phyloP scores from a whole-genome alignment of 371 early-diverging fungal genomes.

The Mucor irregularis region DNA sequence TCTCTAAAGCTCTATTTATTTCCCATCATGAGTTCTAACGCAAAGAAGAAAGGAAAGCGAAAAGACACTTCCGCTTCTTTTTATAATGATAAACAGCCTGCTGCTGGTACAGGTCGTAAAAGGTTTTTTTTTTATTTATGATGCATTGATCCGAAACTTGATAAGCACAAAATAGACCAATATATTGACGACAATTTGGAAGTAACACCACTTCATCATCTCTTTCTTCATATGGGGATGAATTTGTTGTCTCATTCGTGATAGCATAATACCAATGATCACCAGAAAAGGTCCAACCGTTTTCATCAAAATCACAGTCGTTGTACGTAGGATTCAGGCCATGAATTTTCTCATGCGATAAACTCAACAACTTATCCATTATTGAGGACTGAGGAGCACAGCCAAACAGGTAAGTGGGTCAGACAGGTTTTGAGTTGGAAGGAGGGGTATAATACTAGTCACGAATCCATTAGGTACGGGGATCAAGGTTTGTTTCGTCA shows the following conservation, averaged over 20 bases:
- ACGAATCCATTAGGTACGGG: constrained; percentile 15
- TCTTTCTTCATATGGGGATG: constrained; percentile 14
- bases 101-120: too few relatives aligned
- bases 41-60: too few relatives aligned
- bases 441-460: constrained; percentile 14
- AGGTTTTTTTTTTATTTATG: too few relatives aligned
- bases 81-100: too few relatives aligned
- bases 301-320: constrained; percentile 16
- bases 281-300: constrained; percentile 13
- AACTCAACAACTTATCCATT: constrained; percentile 7
- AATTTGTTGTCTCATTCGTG: constrained; percentile 10
- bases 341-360: constrained; percentile 13
- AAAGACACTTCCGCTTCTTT: too few relatives aligned
- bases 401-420: constrained; percentile 19
- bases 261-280: constrained; percentile 16
- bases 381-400: constrained; percentile 13
- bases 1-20: too few relatives aligned
- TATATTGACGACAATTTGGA: too few relatives aligned
- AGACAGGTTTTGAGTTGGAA: constrained; percentile 11
- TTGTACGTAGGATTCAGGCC: constrained; percentile 15
- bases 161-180: neutral
- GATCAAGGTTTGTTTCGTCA: constrained; percentile 12
- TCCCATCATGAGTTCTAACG: too few relatives aligned
- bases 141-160: neutral
- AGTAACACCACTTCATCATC: constrained; percentile 12